Percentiles rank a stretch among this genome's conserved stretches.
These are phyloP conservation scores for Yarrowia galli DNA, from an alignment of 1,139 yeast species.

Conservation along the genomic window DNA sequence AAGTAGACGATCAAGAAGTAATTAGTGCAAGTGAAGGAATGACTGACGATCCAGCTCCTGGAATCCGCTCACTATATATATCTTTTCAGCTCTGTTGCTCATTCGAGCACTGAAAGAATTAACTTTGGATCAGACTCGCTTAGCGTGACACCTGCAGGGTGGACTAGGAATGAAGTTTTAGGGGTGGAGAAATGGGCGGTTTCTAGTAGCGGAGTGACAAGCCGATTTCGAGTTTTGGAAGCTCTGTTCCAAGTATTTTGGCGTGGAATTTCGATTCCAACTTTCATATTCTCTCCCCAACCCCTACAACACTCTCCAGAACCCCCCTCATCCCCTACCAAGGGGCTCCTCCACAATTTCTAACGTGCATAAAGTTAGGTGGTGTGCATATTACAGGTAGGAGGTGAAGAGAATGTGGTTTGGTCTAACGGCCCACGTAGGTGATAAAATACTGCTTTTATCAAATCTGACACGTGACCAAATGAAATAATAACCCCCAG, in stretches of 20 bases:
- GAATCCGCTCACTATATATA: constrained; percentile 3
- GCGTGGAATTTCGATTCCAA: not conserved
- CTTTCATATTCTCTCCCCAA: not conserved
- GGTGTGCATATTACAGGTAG: constrained; percentile 22
- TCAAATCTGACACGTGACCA: no score
- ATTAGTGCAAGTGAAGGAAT: not conserved
- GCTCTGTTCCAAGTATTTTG: not conserved
- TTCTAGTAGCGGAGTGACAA: no score
- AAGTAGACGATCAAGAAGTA: not conserved
- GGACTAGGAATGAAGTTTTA: constrained; percentile 22
- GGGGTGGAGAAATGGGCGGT: not conserved
- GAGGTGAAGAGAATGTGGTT: constrained; percentile 25
- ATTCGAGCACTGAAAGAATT: no score
- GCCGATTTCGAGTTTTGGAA: not conserved
- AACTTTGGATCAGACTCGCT: not conserved
- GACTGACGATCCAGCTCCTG: not conserved
- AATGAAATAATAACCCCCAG: no score
- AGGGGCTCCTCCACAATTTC: constrained; percentile 13
- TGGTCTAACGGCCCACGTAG: not conserved
- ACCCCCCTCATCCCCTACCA: not conserved
- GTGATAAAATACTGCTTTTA: no score
- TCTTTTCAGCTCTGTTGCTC: not conserved
- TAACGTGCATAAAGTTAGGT: constrained; percentile 8
- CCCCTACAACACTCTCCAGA: not conserved
- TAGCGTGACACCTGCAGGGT: constrained; percentile 25